Evolutionary conservation across 2,329 filamentous ascomycete species (phyloP), one percentile per base, ranked within the genome.

Genomic region (Didymella arachidicola): DNA sequence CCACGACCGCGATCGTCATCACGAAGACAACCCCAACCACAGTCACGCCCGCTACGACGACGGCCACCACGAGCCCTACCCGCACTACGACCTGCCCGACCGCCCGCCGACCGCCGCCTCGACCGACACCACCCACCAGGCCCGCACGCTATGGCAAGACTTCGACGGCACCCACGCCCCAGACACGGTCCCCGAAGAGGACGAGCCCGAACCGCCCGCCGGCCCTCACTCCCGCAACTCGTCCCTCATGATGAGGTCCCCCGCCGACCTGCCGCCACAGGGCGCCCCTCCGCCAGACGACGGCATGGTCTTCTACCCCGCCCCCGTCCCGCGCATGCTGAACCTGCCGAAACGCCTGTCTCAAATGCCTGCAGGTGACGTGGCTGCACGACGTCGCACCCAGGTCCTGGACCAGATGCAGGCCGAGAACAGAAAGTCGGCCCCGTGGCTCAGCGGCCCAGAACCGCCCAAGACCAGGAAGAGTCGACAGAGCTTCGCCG

Each of bases 261-360:
- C 68, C 8, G 63, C 68, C 30, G 61, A 70, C 25, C 56, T 61
- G 4, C 64, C 65, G 4, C 60, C 64, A 0, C 62, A 67, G 26
- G 72, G 62, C 12, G 66, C 64, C 6, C 86, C 86, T 1, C 81
- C 83, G 26, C 89, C 89, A 1, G 89, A 87, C 4, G 87, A 94
- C 65, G 83, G 88, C 67, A 97, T 98, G 91, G 87, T 97, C 10
- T 98, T 89, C 78, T 99, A 99, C 75, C 95, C 95, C 14, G 95
- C 95, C 3, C 93, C 92, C 1, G 95, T 99, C 2, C 95, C 95
- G 3, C 89, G 90, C 62, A 93, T 96, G 88, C 84, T 99, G 57
- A 98, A 97, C 69, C 80, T 99, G 12, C 95, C 95, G 0, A 92
- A 93, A 43, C 91, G 92, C 68, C 80, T 98, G 49, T 96, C 93